phyloP scores from a whole-genome alignment of 768 basidiomycete genomes.

The Boletus reticuloceps region DNA sequence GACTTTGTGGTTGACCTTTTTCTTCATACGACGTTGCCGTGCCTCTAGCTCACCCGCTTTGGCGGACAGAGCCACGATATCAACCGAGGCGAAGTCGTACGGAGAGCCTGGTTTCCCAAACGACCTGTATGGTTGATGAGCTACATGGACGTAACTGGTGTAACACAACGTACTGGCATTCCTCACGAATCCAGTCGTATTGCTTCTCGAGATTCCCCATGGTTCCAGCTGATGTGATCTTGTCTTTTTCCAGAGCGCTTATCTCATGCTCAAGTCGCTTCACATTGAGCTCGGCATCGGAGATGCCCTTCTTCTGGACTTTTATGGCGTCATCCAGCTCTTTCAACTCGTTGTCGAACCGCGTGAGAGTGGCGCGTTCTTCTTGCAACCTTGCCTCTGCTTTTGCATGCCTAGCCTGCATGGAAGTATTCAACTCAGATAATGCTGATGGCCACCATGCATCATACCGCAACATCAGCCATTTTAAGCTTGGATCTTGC shows the following conservation, averaged over 20 bases:
- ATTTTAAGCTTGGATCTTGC: conserved; percentile 54
- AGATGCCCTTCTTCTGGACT: conserved; percentile 68
- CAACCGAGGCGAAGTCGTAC: conserved; percentile 73
- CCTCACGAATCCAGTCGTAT: conserved; percentile 85
- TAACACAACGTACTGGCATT: conserved; percentile 65
- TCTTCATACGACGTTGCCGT: conserved; percentile 84
- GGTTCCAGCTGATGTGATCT: conserved; percentile 45
- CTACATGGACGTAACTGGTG: background rate
- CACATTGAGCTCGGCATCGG: conserved; percentile 62
- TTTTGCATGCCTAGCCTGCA: conserved; percentile 54
- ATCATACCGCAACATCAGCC: conserved; percentile 21
- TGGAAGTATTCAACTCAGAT: background rate
- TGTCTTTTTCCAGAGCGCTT: conserved; percentile 61
- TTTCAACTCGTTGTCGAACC: conserved; percentile 87
- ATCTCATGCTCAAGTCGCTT: conserved; percentile 73
- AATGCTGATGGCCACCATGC: background rate
- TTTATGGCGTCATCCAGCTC: conserved; percentile 81
- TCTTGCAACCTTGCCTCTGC: conserved; percentile 74
- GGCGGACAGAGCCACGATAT: conserved; percentile 57
- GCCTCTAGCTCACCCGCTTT: conserved; percentile 74
- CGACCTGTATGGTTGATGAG: conserved; percentile 43
- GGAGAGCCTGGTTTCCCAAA: conserved; percentile 81
- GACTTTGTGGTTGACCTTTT: conserved; percentile 94
- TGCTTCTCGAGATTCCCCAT: conserved; percentile 74
- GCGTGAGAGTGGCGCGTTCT: conserved; percentile 82